A percentile compares a stretch with the other conserved stretches of the same genome.
phyloP scores from a whole-genome alignment of 2,329 filamentous ascomycete species.

The Penicillium sp. region DNA sequence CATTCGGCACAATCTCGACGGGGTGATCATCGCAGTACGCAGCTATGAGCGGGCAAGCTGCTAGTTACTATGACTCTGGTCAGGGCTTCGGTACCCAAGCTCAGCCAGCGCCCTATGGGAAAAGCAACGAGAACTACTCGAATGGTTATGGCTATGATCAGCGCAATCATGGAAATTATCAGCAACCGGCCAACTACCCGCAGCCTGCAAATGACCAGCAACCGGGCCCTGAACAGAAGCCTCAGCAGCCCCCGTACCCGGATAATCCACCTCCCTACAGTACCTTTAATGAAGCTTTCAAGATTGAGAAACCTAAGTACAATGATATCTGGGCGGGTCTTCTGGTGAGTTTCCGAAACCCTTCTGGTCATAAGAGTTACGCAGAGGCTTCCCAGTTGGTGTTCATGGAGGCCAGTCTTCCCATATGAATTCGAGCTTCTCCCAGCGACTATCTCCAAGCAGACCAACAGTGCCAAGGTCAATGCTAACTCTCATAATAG shows the following conservation, averaged over 20 bases:
- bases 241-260: conserved; percentile 15
- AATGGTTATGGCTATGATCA: conserved; percentile 15
- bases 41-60: conserved; percentile 41
- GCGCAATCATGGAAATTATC: conserved; percentile 18
- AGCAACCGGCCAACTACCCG: conserved; percentile 20
- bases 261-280: conserved; percentile 18
- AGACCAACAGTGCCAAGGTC: neutral
- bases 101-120: conserved; percentile 15
- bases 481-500: conserved; percentile 39
- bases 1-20: neutral
- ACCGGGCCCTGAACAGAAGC: conserved; percentile 25
- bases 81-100: conserved; percentile 27
- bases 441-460: too few relatives aligned
- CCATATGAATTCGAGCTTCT: too few relatives aligned
- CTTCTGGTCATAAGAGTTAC: neutral
- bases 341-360: conserved; percentile 54
- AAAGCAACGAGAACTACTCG: conserved; percentile 15
- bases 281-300: conserved; percentile 77
- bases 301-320: conserved; percentile 79
- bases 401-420: too few relatives aligned
- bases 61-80: conserved; percentile 37
- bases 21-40: conserved; percentile 2
- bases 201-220: conserved; percentile 9
- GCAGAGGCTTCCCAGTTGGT: too few relatives aligned
- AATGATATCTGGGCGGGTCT: conserved; percentile 90